These are phyloP conservation scores for Cajanus cajan DNA, from an alignment of 306 rosid genomes.

Conservation along the genomic window DNA sequence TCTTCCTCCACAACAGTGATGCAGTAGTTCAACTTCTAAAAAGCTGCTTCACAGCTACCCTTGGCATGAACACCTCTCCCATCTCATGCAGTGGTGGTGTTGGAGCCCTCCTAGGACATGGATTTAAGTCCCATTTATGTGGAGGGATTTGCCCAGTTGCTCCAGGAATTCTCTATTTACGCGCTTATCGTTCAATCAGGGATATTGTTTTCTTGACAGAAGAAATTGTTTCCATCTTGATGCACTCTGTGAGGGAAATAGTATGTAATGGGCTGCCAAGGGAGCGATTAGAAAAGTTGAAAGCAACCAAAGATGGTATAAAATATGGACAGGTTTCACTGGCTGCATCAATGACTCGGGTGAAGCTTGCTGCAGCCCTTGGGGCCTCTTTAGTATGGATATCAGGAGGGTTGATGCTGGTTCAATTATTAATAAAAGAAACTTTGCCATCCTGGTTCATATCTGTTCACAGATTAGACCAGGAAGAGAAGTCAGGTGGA, in stretches of 20 bases:
- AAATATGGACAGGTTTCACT: slow-evolving; percentile 69
- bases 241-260: slow-evolving; percentile 75
- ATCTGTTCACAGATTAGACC: slow-evolving; percentile 65
- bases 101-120: slow-evolving; percentile 94
- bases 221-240: slow-evolving; percentile 74
- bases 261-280: slow-evolving; percentile 49
- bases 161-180: slow-evolving; percentile 90
- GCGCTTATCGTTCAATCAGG: slow-evolving; percentile 64
- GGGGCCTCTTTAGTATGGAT: slow-evolving; percentile 90
- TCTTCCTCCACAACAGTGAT: slow-evolving; percentile 81
- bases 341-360: slow-evolving; percentile 67
- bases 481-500: slow-evolving; percentile 60
- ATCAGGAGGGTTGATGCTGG: slow-evolving; percentile 76
- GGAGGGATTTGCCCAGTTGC: slow-evolving; percentile 88
- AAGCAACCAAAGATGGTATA: slow-evolving; percentile 45
- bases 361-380: slow-evolving; percentile 88
- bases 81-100: slow-evolving; percentile 73
- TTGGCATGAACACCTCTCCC: slow-evolving; percentile 67
- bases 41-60: slow-evolving; percentile 93
- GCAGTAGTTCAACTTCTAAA: slow-evolving; percentile 81
- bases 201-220: slow-evolving; percentile 70
- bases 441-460: slow-evolving; percentile 94
- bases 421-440: slow-evolving; percentile 79
- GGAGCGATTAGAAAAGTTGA: slow-evolving; percentile 47
- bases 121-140: slow-evolving; percentile 69